A percentile compares a stretch with the other conserved stretches of the same genome.
Evolutionary conservation across 495 filamentous ascomycete species (phyloP).

Genomic region (Penicillium flavigenum): DNA sequence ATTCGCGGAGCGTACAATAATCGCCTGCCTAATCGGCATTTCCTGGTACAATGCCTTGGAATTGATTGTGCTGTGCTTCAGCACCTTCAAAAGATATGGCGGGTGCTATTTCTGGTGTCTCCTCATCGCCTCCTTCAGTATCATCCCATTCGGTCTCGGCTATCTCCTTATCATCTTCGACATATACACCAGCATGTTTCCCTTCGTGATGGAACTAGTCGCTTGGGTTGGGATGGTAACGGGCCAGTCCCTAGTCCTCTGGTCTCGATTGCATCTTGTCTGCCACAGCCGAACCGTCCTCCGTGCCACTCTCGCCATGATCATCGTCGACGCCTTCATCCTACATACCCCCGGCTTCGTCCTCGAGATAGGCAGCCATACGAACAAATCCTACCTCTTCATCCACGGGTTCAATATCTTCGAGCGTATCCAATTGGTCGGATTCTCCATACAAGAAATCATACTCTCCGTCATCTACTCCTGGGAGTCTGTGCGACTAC

Average conservation of each 20-base stretch:
- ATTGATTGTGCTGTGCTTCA: constrained; percentile 47
- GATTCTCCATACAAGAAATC: constrained; percentile 53
- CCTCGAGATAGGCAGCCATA: constrained; percentile 51
- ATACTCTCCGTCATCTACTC: constrained; percentile 54
- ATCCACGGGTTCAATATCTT: constrained; percentile 39
- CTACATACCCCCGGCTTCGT: constrained; percentile 51
- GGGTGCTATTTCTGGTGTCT: constrained; percentile 57
- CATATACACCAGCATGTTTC: constrained; percentile 30
- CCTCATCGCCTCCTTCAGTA: constrained; percentile 48
- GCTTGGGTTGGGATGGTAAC: constrained; percentile 62
- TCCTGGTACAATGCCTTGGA: constrained; percentile 52
- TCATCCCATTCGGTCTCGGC: constrained; percentile 54
- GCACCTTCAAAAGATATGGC: constrained; percentile 49
- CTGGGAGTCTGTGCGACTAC: constrained; percentile 40
- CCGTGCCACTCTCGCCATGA: constrained; percentile 51
- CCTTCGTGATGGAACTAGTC: constrained; percentile 40
- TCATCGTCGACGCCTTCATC: constrained; percentile 51
- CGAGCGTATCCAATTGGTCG: constrained; percentile 52
- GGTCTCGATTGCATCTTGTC: constrained; percentile 59
- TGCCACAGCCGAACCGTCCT: constrained; percentile 43
- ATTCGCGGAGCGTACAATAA: constrained; percentile 20
- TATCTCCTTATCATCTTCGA: constrained; percentile 53
- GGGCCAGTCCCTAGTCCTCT: constrained; percentile 62
- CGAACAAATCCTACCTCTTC: constrained; percentile 25
- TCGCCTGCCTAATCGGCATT: constrained; percentile 43